A percentile compares a stretch with the other conserved stretches of the same genome.
Evolutionary conservation across 306 rosid genomes (phyloP).

Genomic region (Delonix regia): DNA sequence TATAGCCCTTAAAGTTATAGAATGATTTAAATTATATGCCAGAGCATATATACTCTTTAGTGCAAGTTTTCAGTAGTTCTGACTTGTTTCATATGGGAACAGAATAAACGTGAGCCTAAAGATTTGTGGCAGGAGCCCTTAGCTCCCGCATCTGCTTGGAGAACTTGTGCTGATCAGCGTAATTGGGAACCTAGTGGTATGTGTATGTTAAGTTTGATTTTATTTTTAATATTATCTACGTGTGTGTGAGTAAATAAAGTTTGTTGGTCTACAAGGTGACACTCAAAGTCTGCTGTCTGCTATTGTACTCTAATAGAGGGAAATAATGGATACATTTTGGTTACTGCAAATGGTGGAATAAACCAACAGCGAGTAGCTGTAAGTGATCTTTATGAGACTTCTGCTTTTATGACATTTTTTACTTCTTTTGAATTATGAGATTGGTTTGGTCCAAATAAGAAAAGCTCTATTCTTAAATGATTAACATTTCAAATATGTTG

Average conservation of each 20-base stretch:
- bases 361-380: constrained; percentile 98
- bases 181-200: constrained; percentile 80
- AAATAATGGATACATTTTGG: constrained; percentile 79
- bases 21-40: constrained; percentile 7
- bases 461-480: constrained; percentile 12
- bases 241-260: constrained; percentile 13
- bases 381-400: constrained; percentile 50
- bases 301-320: constrained; percentile 57
- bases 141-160: constrained; percentile 88
- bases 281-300: constrained; percentile 42
- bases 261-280: constrained; percentile 22
- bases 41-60: constrained; percentile 7
- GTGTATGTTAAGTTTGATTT: constrained; percentile 22
- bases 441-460: constrained; percentile 24
- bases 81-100: constrained; percentile 49
- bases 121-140: constrained; percentile 96
- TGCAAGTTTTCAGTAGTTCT: constrained; percentile 40
- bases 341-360: constrained; percentile 98
- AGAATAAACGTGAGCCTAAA: constrained; percentile 85
- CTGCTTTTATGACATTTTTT: constrained; percentile 12
- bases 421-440: constrained; percentile 18
- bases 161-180: constrained; percentile 86
- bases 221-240: constrained; percentile 8
- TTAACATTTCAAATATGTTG: not conserved
- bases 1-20: not conserved